Base-by-base conservation (phyloP, 345 rosid genomes). In the Ceriops zippeliana region DNA sequence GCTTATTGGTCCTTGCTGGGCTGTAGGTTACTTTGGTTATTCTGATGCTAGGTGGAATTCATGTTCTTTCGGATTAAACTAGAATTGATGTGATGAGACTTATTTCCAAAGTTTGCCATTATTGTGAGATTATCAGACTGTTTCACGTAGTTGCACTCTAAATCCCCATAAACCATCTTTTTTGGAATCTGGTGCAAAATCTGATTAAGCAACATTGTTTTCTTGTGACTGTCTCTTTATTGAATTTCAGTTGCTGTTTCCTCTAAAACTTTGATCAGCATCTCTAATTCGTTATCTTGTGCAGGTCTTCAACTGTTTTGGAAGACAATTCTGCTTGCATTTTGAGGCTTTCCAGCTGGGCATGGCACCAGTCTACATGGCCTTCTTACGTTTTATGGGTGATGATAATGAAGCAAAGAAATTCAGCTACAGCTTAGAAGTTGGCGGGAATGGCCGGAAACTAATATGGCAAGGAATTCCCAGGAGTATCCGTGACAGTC, bases 321-420 rank as follows among this genome's bases (percentile, higher is more conserved):
- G 96, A 58, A 85, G 87, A 69, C 91, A 90, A 49, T 93, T 93
- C 82, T 93, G 97, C 76, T 84, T 93, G 61, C 97, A 93, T 79
- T 93, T 93, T 56, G 97, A 93, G 84, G 98, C 96, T 9, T 90
- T 93, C 78, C 92, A 87, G 81, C 78, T 90, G 3, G 97, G 93
- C 59, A 76, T 75, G 81, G 84, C 90, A 35, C 96, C 90, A 6
- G 93, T 90, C 13, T 92, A 90, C 78, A 92, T 92, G 89, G 93
- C 98, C 42, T 90, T 92, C 73, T 62, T 92, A 64, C 80, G 93
- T 37, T 92, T 92, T 63, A 92, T 92, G 96, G 97, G 98, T 7
- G 97, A 90, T 35, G 98, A 92, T 58, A 81, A 83, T 5, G 97
- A 90, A 76, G 97, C 93, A 6, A 86, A 83, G 83, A 83, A 85